These are phyloP conservation scores for Paxillus rubicundulus DNA, from an alignment of 768 basidiomycete species.

Conservation along the genomic window DNA sequence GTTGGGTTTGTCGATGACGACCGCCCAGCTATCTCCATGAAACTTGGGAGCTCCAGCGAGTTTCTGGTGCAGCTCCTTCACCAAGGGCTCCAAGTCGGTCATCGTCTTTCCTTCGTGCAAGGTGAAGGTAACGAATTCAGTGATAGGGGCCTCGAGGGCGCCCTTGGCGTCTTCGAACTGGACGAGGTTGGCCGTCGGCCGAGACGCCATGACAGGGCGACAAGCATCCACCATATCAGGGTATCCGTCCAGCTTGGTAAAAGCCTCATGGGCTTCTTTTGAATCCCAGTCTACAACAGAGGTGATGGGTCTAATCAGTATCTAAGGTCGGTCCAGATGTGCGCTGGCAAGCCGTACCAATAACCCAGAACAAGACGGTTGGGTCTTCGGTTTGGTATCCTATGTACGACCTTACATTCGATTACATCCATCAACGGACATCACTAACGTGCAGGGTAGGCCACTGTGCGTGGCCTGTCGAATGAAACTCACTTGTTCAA, in stretches of 20 bases:
- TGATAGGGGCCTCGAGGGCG: slow-evolving; percentile 25
- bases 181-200: slow-evolving; percentile 14
- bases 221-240: background rate
- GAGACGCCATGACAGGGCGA: slow-evolving; percentile 18
- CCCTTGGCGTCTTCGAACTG: slow-evolving; percentile 21
- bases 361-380: slow-evolving; percentile 27
- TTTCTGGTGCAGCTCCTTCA: slow-evolving; percentile 19
- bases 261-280: slow-evolving; percentile 16
- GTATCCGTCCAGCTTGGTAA: slow-evolving; percentile 10
- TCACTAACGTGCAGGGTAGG: background rate
- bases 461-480: background rate
- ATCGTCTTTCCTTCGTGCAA: slow-evolving; percentile 24
- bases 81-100: slow-evolving; percentile 18
- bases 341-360: slow-evolving; percentile 5
- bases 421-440: slow-evolving; percentile 6
- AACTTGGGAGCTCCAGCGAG: slow-evolving; percentile 22
- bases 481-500: slow-evolving; percentile 16
- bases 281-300: slow-evolving; percentile 24
- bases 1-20: slow-evolving; percentile 15
- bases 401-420: slow-evolving; percentile 24
- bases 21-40: slow-evolving; percentile 31
- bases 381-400: slow-evolving; percentile 30
- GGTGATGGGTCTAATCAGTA: background rate
- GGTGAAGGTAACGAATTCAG: slow-evolving; percentile 35
- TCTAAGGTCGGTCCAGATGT: background rate